Conservation (phyloP, 306 rosid species). For the Casuarina cunninghamiana region DNA sequence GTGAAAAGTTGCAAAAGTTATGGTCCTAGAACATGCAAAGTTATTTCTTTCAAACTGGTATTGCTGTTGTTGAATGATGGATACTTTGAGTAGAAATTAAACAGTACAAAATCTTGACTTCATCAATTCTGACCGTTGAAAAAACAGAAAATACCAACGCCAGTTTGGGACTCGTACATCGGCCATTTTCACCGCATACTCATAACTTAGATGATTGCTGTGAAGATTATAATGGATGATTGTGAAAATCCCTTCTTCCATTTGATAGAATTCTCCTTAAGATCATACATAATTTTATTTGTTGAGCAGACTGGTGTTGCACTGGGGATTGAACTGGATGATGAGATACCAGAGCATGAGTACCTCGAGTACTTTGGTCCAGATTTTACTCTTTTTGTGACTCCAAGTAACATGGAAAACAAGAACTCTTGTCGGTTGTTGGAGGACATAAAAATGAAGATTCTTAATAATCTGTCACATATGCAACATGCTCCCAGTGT, state of each 20-base stretch:
- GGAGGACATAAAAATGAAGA: constrained; percentile 41
- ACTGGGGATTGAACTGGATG: constrained; percentile 48
- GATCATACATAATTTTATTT: constrained; percentile 5
- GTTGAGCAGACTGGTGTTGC: constrained; percentile 52
- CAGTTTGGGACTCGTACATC: too few species aligned
- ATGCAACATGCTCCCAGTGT: constrained; percentile 57
- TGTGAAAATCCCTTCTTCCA: neutral
- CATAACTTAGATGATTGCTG: neutral
- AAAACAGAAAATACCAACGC: neutral
- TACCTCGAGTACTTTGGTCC: constrained; percentile 59
- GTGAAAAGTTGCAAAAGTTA: neutral
- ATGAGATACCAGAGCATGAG: constrained; percentile 54
- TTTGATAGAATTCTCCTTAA: neutral
- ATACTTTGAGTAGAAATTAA: neutral
- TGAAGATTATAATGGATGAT: neutral
- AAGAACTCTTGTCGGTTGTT: constrained; percentile 42
- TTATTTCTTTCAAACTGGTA: neutral
- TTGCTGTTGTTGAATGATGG: neutral
- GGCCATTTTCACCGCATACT: neutral
- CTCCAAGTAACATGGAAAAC: constrained; percentile 61
- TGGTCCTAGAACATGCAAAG: neutral
- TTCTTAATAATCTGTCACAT: constrained; percentile 43
- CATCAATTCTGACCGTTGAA: neutral
- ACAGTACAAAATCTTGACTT: neutral
- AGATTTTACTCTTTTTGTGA: constrained; percentile 48